Percentiles rank a stretch among this genome's conserved stretches.
These are phyloP conservation scores for Vigna nakashimae DNA, from an alignment of 306 rosid genomes.

Conservation along the genomic window DNA sequence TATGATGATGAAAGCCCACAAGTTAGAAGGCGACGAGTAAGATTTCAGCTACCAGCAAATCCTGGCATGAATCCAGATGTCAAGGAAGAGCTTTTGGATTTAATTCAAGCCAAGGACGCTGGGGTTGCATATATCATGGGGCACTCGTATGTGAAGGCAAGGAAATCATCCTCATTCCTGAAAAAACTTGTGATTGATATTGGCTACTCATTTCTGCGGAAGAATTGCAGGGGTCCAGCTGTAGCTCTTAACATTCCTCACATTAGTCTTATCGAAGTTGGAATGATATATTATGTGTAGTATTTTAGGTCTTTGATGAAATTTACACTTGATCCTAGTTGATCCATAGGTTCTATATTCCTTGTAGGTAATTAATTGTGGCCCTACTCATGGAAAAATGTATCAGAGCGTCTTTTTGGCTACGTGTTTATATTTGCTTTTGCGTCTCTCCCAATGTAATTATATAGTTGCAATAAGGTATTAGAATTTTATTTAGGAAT, in stretches of 20 bases:
- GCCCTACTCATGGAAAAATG: constrained; percentile 19
- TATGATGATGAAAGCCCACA: constrained; percentile 76
- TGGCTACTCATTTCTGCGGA: constrained; percentile 82
- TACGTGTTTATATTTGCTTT: constrained; percentile 24
- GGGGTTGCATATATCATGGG: constrained; percentile 91
- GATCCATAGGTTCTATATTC: constrained; percentile 19
- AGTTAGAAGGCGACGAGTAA: constrained; percentile 63
- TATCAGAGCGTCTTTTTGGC: constrained; percentile 21
- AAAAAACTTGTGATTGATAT: constrained; percentile 75
- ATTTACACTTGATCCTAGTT: constrained; percentile 27
- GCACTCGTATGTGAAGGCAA: constrained; percentile 87
- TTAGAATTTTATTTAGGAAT: background rate
- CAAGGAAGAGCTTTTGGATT: constrained; percentile 74
- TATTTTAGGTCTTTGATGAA: constrained; percentile 16
- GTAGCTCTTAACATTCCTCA: constrained; percentile 93
- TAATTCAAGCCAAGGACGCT: constrained; percentile 83
- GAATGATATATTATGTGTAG: constrained; percentile 89
- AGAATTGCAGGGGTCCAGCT: constrained; percentile 88
- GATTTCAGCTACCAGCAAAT: constrained; percentile 69
- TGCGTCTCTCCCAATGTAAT: constrained; percentile 37
- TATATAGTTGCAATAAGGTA: constrained; percentile 1
- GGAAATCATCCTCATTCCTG: constrained; percentile 74
- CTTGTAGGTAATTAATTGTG: constrained; percentile 28
- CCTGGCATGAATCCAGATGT: constrained; percentile 67
- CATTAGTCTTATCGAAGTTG: constrained; percentile 88